A percentile compares a stretch with the other conserved stretches of the same genome.
Evolutionary conservation across 768 basidiomycete species (phyloP).

Genomic region (Crucibulum laeve): DNA sequence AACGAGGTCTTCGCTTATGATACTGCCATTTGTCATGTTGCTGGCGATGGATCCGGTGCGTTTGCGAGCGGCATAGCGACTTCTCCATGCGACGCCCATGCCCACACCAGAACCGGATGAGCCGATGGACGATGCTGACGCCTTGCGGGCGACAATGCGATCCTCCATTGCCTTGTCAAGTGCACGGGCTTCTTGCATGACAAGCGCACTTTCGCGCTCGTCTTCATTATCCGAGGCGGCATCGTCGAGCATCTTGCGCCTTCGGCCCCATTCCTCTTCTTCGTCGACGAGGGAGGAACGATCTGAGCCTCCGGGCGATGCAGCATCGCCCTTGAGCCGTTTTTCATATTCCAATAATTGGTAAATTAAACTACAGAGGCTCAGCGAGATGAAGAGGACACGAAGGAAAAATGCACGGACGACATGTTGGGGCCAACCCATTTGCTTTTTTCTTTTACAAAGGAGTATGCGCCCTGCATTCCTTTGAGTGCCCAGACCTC

Average conservation of each 20-base stretch:
- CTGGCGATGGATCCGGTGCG: slow-evolving; percentile 77
- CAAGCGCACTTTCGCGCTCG: slow-evolving; percentile 49
- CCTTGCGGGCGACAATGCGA: slow-evolving; percentile 70
- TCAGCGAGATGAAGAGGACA: slow-evolving; percentile 11
- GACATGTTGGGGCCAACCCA: slow-evolving; percentile 94
- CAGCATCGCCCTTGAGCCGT: slow-evolving; percentile 46
- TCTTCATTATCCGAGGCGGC: slow-evolving; percentile 42
- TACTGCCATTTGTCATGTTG: slow-evolving; percentile 63
- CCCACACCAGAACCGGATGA: slow-evolving; percentile 55
- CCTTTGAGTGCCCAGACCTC: slow-evolving; percentile 78
- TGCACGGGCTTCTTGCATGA: slow-evolving; percentile 76
- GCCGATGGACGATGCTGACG: slow-evolving; percentile 59
- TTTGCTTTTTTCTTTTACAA: slow-evolving; percentile 85
- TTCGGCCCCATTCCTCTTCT: slow-evolving; percentile 80
- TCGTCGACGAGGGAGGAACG: slow-evolving; percentile 48
- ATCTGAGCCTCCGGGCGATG: slow-evolving; percentile 51
- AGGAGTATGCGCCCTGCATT: slow-evolving; percentile 88
- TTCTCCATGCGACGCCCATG: slow-evolving; percentile 64
- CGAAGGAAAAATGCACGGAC: slow-evolving; percentile 44
- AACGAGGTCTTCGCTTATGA: slow-evolving; percentile 75
- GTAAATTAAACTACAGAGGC: slow-evolving; percentile 72
- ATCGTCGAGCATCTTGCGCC: slow-evolving; percentile 58
- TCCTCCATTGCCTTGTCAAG: slow-evolving; percentile 89
- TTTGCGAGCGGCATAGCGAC: slow-evolving; percentile 59
- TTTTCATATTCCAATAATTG: slow-evolving; percentile 92